Percentiles rank a stretch among this genome's conserved stretches.
Conservation (phyloP, 139 green algal species). For the Diplosphaera chodatii region DNA sequence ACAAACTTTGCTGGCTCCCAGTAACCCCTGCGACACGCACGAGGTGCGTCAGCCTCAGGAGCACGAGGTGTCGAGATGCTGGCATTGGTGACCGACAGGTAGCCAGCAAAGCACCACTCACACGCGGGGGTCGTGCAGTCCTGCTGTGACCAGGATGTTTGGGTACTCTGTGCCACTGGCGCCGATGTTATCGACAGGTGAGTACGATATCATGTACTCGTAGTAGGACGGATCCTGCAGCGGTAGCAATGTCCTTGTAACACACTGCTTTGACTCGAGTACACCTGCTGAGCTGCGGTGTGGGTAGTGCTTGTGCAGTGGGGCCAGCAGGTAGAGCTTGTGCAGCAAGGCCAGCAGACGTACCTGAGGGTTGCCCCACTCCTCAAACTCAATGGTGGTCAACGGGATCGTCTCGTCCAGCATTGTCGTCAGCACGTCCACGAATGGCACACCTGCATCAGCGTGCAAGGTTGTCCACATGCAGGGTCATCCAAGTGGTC, state of each 20-base stretch:
- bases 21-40: neutral
- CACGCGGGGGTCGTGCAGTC: slow-evolving; percentile 74
- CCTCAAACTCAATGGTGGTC: slow-evolving; percentile 44
- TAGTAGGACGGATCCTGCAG: slow-evolving; percentile 46
- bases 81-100: too few species aligned
- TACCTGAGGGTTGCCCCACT: slow-evolving; percentile 45
- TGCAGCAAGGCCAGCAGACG: too few species aligned
- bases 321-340: too few species aligned
- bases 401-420: slow-evolving; percentile 52
- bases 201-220: slow-evolving; percentile 84
- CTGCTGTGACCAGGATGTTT: slow-evolving; percentile 72
- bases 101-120: neutral
- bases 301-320: too few species aligned
- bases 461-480: too few species aligned
- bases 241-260: neutral
- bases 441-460: slow-evolving; percentile 74
- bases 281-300: too few species aligned
- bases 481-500: too few species aligned
- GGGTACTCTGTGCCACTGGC: slow-evolving; percentile 51
- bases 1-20: slow-evolving; percentile 76
- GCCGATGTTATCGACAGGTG: slow-evolving; percentile 80
- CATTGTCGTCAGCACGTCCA: slow-evolving; percentile 85
- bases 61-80: too few species aligned
- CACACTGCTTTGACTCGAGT: too few species aligned
- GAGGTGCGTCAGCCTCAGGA: too few species aligned